Percentiles rank a stretch among this genome's conserved stretches.
phyloP scores from a whole-genome alignment of 106 monocot species.

The Phalaenopsis equestris region DNA sequence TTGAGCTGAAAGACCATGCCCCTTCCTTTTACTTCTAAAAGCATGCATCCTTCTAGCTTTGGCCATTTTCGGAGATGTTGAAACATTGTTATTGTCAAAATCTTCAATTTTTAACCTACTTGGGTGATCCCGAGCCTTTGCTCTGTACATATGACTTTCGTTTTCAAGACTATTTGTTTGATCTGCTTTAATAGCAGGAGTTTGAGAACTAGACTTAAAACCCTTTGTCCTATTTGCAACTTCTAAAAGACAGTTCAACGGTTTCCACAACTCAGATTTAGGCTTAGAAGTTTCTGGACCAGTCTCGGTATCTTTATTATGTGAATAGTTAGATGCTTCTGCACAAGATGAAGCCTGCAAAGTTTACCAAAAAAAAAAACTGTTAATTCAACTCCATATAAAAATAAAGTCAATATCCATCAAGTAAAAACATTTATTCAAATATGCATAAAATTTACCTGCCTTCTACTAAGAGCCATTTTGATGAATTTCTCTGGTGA shows the following conservation, averaged over 20 bases:
- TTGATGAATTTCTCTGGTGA: slow-evolving; percentile 11
- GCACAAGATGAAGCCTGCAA: slow-evolving; percentile 45
- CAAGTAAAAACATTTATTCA: background rate
- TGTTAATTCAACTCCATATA: background rate
- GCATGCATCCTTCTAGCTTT: slow-evolving; percentile 33
- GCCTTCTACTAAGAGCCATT: slow-evolving; percentile 35
- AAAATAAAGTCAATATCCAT: background rate
- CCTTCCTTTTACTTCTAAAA: slow-evolving; percentile 35
- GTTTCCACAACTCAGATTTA: slow-evolving; percentile 69
- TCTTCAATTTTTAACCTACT: slow-evolving; percentile 35
- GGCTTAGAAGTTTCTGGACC: slow-evolving; percentile 27
- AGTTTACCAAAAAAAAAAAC: background rate
- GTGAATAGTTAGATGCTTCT: slow-evolving; percentile 23
- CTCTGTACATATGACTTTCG: slow-evolving; percentile 26
- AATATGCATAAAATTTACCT: slow-evolving; percentile 30
- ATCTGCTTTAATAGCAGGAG: slow-evolving; percentile 29
- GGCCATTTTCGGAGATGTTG: slow-evolving; percentile 6
- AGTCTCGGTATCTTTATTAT: slow-evolving; percentile 32
- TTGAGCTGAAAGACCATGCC: slow-evolving; percentile 33
- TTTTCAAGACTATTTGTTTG: slow-evolving; percentile 30
- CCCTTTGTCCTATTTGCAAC: slow-evolving; percentile 59
- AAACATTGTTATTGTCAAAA: slow-evolving; percentile 29
- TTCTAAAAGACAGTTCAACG: slow-evolving; percentile 78
- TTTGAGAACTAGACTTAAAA: slow-evolving; percentile 28
- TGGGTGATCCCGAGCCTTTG: slow-evolving; percentile 29